Evolutionary conservation across 208 protist genomes (phyloP).

Genomic region (Wallacemonas rigidus): DNA sequence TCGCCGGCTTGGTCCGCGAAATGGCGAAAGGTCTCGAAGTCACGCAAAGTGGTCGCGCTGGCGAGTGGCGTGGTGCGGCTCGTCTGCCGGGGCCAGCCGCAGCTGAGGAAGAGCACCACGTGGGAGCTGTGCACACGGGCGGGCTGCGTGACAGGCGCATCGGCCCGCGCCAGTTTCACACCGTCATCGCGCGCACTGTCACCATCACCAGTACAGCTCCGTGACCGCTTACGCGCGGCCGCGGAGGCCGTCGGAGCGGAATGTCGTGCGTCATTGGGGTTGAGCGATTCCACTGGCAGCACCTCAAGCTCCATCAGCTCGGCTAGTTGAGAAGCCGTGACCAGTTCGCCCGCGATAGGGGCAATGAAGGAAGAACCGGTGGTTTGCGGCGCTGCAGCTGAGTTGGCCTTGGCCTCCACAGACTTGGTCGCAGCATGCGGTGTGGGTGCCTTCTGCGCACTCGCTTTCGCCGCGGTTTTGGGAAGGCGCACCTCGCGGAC

Average conservation of each 20-base stretch:
- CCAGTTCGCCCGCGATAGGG: background rate
- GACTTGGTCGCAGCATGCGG: too few relatives aligned
- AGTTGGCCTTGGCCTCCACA: too few relatives aligned
- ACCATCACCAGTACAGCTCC: too few relatives aligned
- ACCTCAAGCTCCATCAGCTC: constrained; percentile 18
- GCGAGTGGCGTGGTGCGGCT: background rate
- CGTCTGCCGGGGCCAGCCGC: background rate
- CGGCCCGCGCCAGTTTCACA: too few relatives aligned
- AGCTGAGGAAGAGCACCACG: background rate
- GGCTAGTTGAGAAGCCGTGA: constrained; percentile 27
- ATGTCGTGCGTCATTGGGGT: background rate
- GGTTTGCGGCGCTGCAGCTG: too few relatives aligned
- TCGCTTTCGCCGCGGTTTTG: background rate
- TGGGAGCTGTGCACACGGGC: constrained; percentile 5
- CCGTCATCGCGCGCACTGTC: too few relatives aligned
- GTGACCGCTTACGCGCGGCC: too few relatives aligned
- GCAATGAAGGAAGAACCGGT: background rate
- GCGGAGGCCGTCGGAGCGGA: too few relatives aligned
- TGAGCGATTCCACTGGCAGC: background rate
- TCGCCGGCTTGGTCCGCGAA: background rate
- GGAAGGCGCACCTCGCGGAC: constrained; percentile 51
- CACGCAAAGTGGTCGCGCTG: background rate
- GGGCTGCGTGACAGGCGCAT: background rate
- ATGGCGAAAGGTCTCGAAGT: constrained; percentile 4
- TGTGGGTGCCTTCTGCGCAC: too few relatives aligned